Percentiles rank a stretch among this genome's conserved stretches.
phyloP scores from a whole-genome alignment of 805 yeast genomes.

The Starmerella bombicola region DNA sequence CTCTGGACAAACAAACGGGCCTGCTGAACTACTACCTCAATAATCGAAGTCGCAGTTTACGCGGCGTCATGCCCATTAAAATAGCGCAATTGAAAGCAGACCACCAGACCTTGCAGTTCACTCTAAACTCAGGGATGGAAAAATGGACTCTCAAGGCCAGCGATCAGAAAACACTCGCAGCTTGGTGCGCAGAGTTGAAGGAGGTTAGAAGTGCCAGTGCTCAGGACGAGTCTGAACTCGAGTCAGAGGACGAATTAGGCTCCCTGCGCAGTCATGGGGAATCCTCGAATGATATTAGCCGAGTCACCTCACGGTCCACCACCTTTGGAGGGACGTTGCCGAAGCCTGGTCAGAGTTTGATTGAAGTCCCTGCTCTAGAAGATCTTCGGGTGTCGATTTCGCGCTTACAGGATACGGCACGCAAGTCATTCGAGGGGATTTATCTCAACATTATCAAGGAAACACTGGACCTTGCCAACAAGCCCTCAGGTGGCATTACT shows the following conservation, averaged over 20 bases:
- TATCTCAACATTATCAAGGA: neutral
- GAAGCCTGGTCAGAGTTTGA: neutral
- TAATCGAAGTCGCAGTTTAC: constrained; percentile 53
- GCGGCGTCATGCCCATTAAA: constrained; percentile 86
- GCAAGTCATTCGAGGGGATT: neutral
- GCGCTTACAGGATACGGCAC: neutral
- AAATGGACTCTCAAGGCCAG: constrained; percentile 77
- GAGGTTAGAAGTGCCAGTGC: constrained; percentile 20
- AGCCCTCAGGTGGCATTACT: neutral
- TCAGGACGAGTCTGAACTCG: constrained; percentile 12
- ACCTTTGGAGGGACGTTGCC: neutral
- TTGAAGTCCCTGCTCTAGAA: neutral
- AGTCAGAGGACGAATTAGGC: constrained; percentile 13
- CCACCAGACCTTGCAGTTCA: constrained; percentile 50
- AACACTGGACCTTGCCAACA: no score
- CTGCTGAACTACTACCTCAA: constrained; percentile 69
- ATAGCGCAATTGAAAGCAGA: constrained; percentile 75
- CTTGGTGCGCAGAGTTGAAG: constrained; percentile 76
- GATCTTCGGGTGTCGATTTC: neutral
- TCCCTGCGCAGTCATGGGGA: neutral
- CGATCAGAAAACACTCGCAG: constrained; percentile 50
- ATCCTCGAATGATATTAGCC: neutral
- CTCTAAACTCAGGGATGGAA: constrained; percentile 82
- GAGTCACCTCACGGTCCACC: neutral
- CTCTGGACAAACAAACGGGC: constrained; percentile 69